Evolutionary conservation across 352 stramenopile species (phyloP), one percentile per base, ranked within the genome.

Genomic region (Pythium diclinum): DNA sequence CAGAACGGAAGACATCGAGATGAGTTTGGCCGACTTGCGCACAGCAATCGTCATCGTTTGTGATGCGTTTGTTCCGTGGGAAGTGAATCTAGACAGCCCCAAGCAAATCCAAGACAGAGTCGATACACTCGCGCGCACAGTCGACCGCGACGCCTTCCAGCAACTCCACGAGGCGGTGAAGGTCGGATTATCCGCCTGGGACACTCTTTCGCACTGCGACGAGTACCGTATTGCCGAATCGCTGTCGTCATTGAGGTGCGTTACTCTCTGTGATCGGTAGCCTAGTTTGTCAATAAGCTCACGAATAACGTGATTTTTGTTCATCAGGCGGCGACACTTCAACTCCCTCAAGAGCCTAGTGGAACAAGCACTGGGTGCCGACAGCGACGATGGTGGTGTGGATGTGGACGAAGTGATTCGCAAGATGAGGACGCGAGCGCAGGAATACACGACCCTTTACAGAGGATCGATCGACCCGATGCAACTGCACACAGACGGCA

Each of bases 111-210:
- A 42, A 3, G 30, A 62, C 17, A 23, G 14, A 5, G 7, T 66
- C 21, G 21, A 62, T 7, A 11, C 5, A 8, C 21, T 71, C 10
- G 34, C 38, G 1, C 53, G n/a, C 21, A 42, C 46, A 11, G 42
- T 64, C 5, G 58, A 71, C 21, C 57, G 64, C 23, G 64, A 71
- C 48, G 58, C 64, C 5, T 71, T 65, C n/a, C 57, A 71, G 38
- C 64, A 71, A 46, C 11, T 66, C 11, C 16, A 63, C 8, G 64
- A 71, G 6, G 64, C 38, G 30, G 19, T 59, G 3, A 51, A 40
- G n/a, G 19, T 54, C 16, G 46, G 53, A 16, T 9, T 44, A 6
- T n/a, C 19, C 1, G 36, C 56, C 1, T 65, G 56, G 56, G 25
- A 58, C 28, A 32, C 7, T 2, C 40, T 61, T n/a, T 4, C 44